Evolutionary conservation across 2,329 filamentous ascomycete genomes (phyloP).

Genomic region (Stachybotrys chartarum): DNA sequence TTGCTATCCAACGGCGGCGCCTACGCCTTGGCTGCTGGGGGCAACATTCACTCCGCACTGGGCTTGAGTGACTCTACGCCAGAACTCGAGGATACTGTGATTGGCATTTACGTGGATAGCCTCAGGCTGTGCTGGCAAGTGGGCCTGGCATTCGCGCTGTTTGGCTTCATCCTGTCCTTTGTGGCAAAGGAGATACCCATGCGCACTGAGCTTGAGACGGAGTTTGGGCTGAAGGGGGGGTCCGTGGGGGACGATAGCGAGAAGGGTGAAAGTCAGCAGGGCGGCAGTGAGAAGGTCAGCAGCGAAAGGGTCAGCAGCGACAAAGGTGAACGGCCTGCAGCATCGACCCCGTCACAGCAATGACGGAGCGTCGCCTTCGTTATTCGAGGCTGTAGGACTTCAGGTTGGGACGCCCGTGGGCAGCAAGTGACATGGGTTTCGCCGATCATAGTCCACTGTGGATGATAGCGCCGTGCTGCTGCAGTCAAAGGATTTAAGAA

Average conservation of each 20-base stretch:
- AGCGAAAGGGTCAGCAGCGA: no score
- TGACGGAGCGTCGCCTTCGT: neutral
- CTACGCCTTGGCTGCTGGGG: constrained; percentile 13
- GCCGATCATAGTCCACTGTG: no score
- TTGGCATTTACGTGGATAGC: constrained; percentile 9
- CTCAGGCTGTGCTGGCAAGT: constrained; percentile 16
- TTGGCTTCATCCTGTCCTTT: constrained; percentile 12
- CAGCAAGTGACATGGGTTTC: no score
- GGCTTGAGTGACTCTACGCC: constrained; percentile 3
- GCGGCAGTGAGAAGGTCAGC: no score
- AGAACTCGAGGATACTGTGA: constrained; percentile 13
- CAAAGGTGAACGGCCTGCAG: neutral
- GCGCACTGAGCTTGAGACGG: constrained; percentile 17
- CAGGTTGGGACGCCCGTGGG: neutral
- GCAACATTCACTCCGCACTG: neutral
- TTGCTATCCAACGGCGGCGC: constrained; percentile 13
- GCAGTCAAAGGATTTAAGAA: no score
- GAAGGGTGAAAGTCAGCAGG: neutral
- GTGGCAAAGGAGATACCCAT: constrained; percentile 15
- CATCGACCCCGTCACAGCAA: neutral
- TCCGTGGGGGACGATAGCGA: neutral
- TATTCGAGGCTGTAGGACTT: neutral
- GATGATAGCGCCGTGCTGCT: no score
- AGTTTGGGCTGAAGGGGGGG: constrained; percentile 15
- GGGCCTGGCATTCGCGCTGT: constrained; percentile 16